Evolutionary conservation across 306 rosid species (phyloP), one percentile per base, ranked within the genome.

Genomic region (Cyamopsis tetragonoloba): DNA sequence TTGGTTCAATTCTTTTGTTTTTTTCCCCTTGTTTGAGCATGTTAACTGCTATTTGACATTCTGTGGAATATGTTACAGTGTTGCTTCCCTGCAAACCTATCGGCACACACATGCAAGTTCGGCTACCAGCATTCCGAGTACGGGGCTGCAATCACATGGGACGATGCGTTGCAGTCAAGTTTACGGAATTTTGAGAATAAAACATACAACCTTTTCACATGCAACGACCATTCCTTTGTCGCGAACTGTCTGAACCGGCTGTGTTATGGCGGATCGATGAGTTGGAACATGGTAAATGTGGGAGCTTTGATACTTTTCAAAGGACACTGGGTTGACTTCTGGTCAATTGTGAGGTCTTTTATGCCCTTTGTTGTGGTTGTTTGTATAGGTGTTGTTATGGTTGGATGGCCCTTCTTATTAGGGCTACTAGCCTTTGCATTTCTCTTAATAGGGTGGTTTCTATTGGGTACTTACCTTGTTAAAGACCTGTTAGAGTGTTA

Each of bases 121-220:
- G 90, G 87, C 27, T 93, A 84, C 77, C 65, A 12, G 39, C 98
- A 93, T 79, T 27, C 87, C 0, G 90, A 86, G 72, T 75, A 75
- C 54, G 99, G 99, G 47, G 72, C 86, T 9, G 82, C 97, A 44
- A 60, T 85, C 56, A 84, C 95, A 9, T 95, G 99, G 99, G 99
- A 95, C 1, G 96, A 90, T 7, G 88, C 91, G 39, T 68, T 90
- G n/a, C 73, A 9, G 46, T 77, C 95, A 23, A 95, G 92, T 27
- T 24, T 57, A 6, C 85, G 74, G 2, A 11, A 71, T 71, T 88
- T 82, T 13, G 97, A 95, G 83, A 83, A 55, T 58, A 88, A 80
- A 74, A 82, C 82, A 35, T 81, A 95, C 92, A 95, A 95, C 76
- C 84, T 88, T 37, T 90, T 95, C 83, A 95, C 95, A 0, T 95